Base-by-base conservation (phyloP, 306 rosid genomes). In the Inga leiocalycina region DNA sequence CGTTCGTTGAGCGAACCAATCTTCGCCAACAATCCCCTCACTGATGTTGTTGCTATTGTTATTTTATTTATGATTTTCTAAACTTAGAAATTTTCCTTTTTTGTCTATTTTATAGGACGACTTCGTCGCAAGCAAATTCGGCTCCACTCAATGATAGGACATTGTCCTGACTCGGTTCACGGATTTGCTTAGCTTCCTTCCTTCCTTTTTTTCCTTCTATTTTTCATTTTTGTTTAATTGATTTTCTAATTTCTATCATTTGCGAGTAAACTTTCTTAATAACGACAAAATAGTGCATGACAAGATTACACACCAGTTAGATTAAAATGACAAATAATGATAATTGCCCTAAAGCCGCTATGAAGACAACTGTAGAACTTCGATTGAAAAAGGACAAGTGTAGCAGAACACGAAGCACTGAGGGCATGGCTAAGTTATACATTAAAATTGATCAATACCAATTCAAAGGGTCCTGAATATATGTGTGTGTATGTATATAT, bases 1-100 rank as follows among this genome's bases (percentile, higher is more conserved):
- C 99, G 97, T 91, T 96, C 98, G 89, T 93, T 90, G 84, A 83
- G 88, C 86, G 86, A 86, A 89, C 91, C 84, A 91, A 87, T 78
- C 85, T 83, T 75, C 75, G 90, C 92, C 96, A 90, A 90, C 93
- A 86, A 87, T 85, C 73, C 43, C 85, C 44, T 57, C 61, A 2
- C 45, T 45, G 17, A 19, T 39, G 71, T 6, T 46, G 39, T 71
- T 76, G 4, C 27, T 57, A 68, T 64, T 83, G 41, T 81, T 56
- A n/a, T 66, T 27, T 27, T 24, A 10, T 62, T 62, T 62, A 27
- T 27, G 71, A 3, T 64, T 46, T 61, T 62, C 39, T 49, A 11
- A 11, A 0, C 4, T 56, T 80, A 0, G 35, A 32, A 43, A 54
- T 6, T 4, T 62, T 68, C 66, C 35, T 17, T 35, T 57, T 32